A percentile compares a stretch with the other conserved stretches of the same genome.
These are phyloP conservation scores for Ustilago bromivora DNA, from an alignment of 1,284 basidiomycete species.

Conservation along the genomic window DNA sequence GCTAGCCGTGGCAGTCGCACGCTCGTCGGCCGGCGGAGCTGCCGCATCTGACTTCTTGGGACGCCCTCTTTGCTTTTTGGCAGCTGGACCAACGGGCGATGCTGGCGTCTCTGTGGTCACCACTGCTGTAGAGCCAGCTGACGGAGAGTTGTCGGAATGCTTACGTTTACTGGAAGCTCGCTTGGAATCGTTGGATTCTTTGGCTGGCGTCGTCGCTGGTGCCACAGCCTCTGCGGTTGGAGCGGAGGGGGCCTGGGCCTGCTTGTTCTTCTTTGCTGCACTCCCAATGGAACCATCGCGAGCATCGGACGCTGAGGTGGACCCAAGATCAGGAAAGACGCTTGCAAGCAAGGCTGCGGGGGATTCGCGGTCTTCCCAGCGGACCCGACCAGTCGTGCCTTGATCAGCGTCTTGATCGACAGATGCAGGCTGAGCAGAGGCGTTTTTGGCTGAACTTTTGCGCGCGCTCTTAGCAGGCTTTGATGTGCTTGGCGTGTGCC, in stretches of 20 bases:
- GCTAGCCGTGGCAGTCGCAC: background rate
- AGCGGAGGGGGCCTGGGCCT: background rate
- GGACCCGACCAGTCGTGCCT: background rate
- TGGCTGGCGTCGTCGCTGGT: background rate
- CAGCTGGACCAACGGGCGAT: constrained; percentile 16
- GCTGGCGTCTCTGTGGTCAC: background rate
- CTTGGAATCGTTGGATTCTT: background rate
- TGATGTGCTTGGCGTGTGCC: background rate
- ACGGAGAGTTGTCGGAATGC: constrained; percentile 22
- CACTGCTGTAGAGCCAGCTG: background rate
- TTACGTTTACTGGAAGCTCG: constrained; percentile 27
- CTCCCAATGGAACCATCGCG: background rate
- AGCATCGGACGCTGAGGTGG: background rate
- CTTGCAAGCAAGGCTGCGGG: constrained; percentile 10
- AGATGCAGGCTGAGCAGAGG: background rate
- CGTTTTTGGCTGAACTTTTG: constrained; percentile 1
- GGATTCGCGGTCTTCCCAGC: constrained; percentile 15
- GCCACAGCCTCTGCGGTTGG: background rate
- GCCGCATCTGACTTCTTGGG: constrained; percentile 6
- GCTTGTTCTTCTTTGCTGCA: background rate
- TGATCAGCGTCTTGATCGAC: no score
- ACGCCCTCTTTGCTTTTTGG: constrained; percentile 24
- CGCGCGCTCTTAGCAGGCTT: background rate
- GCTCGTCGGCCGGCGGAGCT: background rate
- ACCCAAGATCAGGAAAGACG: background rate